Evolutionary conservation across 495 filamentous ascomycete genomes (phyloP), one percentile per base, ranked within the genome.

Genomic region (Aspergillus panamensis): DNA sequence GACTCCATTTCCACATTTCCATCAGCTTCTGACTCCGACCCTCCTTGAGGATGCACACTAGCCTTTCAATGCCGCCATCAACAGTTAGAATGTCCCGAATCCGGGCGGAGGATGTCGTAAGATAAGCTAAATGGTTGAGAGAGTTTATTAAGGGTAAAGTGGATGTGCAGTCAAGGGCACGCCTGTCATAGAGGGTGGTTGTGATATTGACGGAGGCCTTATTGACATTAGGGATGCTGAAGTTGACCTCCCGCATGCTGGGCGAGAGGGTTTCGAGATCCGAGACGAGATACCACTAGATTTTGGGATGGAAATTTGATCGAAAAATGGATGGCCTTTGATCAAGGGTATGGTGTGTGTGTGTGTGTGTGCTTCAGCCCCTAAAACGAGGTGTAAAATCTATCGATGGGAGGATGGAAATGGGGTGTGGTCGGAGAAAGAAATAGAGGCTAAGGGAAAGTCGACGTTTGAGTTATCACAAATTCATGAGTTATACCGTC

Each of bases 1-100:
- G 80, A 67, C 96, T 98, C 94, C 94, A 98, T 77, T 97, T 97
- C 95, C 94, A 98, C 89, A 95, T 95, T 68, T 96, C 92, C 92
- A 97, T 96, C 86, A 96, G 84, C 71, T 97, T 92, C 77, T 91
- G 91, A 68, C 90, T 96, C 69, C 92, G 82, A 60, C 94, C 94
- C 71, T 94, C 89, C 75, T 98, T 98, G 67, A 98, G 83, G 69
- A 98, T 97, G 81, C 90, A 96, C 69, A 98, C 91, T 61, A 98
- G 76, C 61, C 93, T 74, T 80, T 98, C 94, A 66, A 97, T 90
- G 48, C 94, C 94, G 71, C 94, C 94, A 88, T 98, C 94, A 72
- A 98, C 90, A 35, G 92, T 96, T 50, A 98, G 83, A 58, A 98
- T 98, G 68, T 98, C 94, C 55, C 94, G 84, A 69, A 98, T 98